phyloP scores from a whole-genome alignment of 345 rosid genomes.

The Arabis hirsuta region DNA sequence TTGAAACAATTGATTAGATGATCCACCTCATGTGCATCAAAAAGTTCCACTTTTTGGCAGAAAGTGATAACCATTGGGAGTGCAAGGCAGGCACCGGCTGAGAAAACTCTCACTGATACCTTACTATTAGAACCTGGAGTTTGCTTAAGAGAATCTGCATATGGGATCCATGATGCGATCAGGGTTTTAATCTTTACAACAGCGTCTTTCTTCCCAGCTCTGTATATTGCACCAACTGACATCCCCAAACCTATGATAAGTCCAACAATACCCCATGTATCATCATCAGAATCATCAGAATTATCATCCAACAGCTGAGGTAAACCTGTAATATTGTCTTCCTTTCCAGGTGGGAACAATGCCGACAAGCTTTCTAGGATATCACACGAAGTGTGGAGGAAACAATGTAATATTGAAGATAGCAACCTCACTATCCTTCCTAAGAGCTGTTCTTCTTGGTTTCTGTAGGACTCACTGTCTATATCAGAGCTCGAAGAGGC shows the following conservation, averaged over 20 bases:
- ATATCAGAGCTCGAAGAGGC: slow-evolving; percentile 49
- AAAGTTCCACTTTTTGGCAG: slow-evolving; percentile 79
- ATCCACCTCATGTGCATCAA: slow-evolving; percentile 63
- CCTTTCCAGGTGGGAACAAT: slow-evolving; percentile 47
- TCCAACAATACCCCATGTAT: slow-evolving; percentile 93
- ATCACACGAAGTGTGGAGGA: slow-evolving; percentile 53
- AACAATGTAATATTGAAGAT: slow-evolving; percentile 51
- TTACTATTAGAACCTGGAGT: slow-evolving; percentile 47
- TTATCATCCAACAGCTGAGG: slow-evolving; percentile 51
- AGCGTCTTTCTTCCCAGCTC: slow-evolving; percentile 74
- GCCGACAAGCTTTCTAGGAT: slow-evolving; percentile 55
- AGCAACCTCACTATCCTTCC: slow-evolving; percentile 66
- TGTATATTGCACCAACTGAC: slow-evolving; percentile 70
- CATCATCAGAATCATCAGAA: slow-evolving; percentile 71
- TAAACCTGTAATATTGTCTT: slow-evolving; percentile 43
- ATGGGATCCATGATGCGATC: slow-evolving; percentile 80
- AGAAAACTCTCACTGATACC: slow-evolving; percentile 54
- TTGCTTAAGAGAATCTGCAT: slow-evolving; percentile 48
- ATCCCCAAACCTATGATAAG: slow-evolving; percentile 85
- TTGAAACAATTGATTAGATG: slow-evolving; percentile 58
- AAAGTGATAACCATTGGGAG: slow-evolving; percentile 74
- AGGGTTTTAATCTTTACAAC: slow-evolving; percentile 69
- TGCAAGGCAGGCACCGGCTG: slow-evolving; percentile 81
- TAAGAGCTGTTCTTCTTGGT: slow-evolving; percentile 62
- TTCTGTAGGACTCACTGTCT: slow-evolving; percentile 58